Percentiles rank a stretch among this genome's conserved stretches.
Conservation (phyloP, 495 filamentous ascomycete species). For the Endocarpon pusillum region DNA sequence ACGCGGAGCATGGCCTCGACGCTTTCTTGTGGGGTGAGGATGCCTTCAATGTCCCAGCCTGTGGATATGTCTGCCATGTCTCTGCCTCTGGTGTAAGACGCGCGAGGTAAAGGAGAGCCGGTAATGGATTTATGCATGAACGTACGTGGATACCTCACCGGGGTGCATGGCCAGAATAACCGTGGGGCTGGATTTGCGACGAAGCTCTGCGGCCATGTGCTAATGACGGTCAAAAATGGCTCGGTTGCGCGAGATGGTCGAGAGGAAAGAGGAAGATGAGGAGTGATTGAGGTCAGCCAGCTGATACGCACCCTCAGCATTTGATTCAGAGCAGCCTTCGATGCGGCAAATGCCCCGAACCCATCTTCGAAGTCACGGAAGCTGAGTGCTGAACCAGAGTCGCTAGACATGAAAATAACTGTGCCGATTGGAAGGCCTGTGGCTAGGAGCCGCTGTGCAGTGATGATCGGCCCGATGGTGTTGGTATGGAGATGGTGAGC, state of each 20-base stretch:
- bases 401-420: constrained; percentile 35
- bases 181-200: constrained; percentile 26
- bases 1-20: constrained; percentile 33
- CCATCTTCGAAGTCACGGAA: constrained; percentile 40
- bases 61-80: constrained; percentile 32
- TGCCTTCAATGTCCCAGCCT: constrained; percentile 32
- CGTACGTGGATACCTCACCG: constrained; percentile 36
- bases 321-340: constrained; percentile 42
- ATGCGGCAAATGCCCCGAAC: constrained; percentile 40
- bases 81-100: constrained; percentile 6
- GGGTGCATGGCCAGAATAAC: constrained; percentile 38
- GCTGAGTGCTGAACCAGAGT: constrained; percentile 26
- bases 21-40: constrained; percentile 30
- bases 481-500: constrained; percentile 37
- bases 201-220: constrained; percentile 37
- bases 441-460: constrained; percentile 31
- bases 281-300: too few relatives aligned
- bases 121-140: neutral
- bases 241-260: too few relatives aligned
- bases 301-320: constrained; percentile 23
- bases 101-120: neutral
- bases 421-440: constrained; percentile 25
- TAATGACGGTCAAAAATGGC: constrained; percentile 8
- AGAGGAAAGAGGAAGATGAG: too few relatives aligned
- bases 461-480: constrained; percentile 38